Conservation (phyloP, 2,329 filamentous ascomycete genomes). For the Podosphaera xanthii region DNA sequence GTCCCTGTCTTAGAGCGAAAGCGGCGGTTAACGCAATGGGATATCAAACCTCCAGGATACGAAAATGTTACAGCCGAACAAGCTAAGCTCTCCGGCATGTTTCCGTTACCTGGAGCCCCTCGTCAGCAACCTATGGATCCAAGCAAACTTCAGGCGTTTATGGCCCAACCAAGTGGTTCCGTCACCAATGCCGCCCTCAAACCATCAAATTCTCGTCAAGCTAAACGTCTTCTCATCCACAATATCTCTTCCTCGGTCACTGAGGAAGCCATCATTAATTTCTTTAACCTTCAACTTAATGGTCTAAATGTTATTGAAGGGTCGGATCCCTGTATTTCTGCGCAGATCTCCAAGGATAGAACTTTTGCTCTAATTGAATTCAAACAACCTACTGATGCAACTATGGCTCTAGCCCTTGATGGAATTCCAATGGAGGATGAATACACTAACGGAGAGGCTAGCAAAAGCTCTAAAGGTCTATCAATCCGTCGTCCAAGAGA, state of each 20-base stretch:
- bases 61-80: conserved; percentile 97
- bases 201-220: conserved; percentile 78
- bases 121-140: conserved; percentile 91
- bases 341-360: conserved; percentile 57
- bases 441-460: conserved; percentile 28
- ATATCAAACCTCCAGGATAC: conserved; percentile 95
- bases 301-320: conserved; percentile 79
- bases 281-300: conserved; percentile 94
- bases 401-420: conserved; percentile 72
- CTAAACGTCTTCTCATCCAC: conserved; percentile 73
- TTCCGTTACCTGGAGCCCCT: conserved; percentile 85
- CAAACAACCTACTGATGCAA: conserved; percentile 67
- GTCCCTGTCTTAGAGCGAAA: conserved; percentile 66
- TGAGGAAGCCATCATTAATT: conserved; percentile 54
- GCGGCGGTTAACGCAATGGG: conserved; percentile 92
- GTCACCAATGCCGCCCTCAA: conserved; percentile 54
- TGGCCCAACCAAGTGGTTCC: conserved; percentile 62
- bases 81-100: conserved; percentile 97
- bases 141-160: conserved; percentile 79
- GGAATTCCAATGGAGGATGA: conserved; percentile 71
- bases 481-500: conserved; percentile 78
- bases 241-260: conserved; percentile 54
- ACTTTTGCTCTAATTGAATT: conserved; percentile 81
- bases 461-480: conserved; percentile 32
- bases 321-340: conserved; percentile 63